phyloP scores from a whole-genome alignment of 805 yeast species.

The Candida boidinii region DNA sequence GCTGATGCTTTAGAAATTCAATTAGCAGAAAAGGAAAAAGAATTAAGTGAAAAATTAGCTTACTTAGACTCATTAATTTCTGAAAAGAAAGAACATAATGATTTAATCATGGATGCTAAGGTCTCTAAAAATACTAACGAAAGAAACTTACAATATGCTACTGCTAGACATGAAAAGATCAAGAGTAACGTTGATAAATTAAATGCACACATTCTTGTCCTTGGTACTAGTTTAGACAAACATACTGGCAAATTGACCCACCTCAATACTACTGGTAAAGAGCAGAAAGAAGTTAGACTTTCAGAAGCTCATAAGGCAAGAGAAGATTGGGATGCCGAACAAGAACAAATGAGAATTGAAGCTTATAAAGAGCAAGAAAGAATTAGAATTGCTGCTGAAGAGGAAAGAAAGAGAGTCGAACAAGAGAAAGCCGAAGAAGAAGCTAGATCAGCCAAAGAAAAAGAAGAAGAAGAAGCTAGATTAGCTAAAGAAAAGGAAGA shows the following conservation, averaged over 20 bases:
- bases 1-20: constrained; percentile 29
- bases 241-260: constrained; percentile 33
- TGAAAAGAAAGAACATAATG: constrained; percentile 31
- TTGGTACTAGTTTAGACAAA: constrained; percentile 33
- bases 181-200: constrained; percentile 30
- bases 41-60: constrained; percentile 13
- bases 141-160: constrained; percentile 23
- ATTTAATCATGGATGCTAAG: constrained; percentile 14
- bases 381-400: constrained; percentile 29
- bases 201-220: constrained; percentile 33
- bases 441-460: constrained; percentile 19
- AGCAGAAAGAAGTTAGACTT: constrained; percentile 26
- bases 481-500: constrained; percentile 12
- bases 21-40: constrained; percentile 13
- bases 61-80: constrained; percentile 32
- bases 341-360: constrained; percentile 32
- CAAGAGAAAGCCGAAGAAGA: constrained; percentile 28
- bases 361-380: constrained; percentile 39
- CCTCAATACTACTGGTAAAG: constrained; percentile 30
- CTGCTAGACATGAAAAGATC: constrained; percentile 27
- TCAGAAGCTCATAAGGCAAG: constrained; percentile 32
- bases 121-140: constrained; percentile 33
- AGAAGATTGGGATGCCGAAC: constrained; percentile 36
- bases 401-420: constrained; percentile 32
- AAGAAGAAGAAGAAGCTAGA: constrained; percentile 21